A percentile compares a stretch with the other conserved stretches of the same genome.
Conservation (phyloP, 805 yeast genomes). For the Suhomyces kilbournensis region DNA sequence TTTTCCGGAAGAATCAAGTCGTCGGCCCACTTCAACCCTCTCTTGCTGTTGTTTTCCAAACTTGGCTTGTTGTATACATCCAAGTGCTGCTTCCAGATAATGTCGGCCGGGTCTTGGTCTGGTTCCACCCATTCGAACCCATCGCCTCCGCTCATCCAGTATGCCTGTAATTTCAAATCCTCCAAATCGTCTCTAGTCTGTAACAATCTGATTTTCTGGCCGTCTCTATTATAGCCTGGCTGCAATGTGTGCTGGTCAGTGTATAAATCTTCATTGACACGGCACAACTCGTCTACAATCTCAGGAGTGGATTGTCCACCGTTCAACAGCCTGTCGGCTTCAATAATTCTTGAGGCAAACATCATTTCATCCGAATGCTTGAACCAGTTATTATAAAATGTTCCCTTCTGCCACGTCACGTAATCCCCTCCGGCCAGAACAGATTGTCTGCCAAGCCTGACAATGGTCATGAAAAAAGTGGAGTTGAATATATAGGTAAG, state of each 20-base stretch:
- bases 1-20: slow-evolving; percentile 20
- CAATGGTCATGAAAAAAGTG: slow-evolving; percentile 39
- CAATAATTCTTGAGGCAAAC: slow-evolving; percentile 62
- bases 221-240: slow-evolving; percentile 37
- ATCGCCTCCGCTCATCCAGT: slow-evolving; percentile 85
- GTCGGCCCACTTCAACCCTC: slow-evolving; percentile 40
- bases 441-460: slow-evolving; percentile 39
- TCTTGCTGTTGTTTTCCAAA: slow-evolving; percentile 14
- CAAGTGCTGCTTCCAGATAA: slow-evolving; percentile 39
- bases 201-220: slow-evolving; percentile 37
- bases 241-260: slow-evolving; percentile 23
- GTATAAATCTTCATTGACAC: slow-evolving; percentile 24
- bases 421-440: slow-evolving; percentile 46
- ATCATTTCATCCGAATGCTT: slow-evolving; percentile 64
- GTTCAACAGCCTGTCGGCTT: slow-evolving; percentile 56
- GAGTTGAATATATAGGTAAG: slow-evolving; percentile 40
- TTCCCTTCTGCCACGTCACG: slow-evolving; percentile 63
- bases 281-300: slow-evolving; percentile 37
- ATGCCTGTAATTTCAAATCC: slow-evolving; percentile 70
- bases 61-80: slow-evolving; percentile 16
- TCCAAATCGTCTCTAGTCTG: slow-evolving; percentile 50
- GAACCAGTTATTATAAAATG: slow-evolving; percentile 62
- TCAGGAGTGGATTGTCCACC: slow-evolving; percentile 37
- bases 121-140: slow-evolving; percentile 90
- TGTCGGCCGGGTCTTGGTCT: slow-evolving; percentile 83